Base-by-base conservation (phyloP, 139 green algal genomes). In the Chlamydomonas sphaeroides region DNA sequence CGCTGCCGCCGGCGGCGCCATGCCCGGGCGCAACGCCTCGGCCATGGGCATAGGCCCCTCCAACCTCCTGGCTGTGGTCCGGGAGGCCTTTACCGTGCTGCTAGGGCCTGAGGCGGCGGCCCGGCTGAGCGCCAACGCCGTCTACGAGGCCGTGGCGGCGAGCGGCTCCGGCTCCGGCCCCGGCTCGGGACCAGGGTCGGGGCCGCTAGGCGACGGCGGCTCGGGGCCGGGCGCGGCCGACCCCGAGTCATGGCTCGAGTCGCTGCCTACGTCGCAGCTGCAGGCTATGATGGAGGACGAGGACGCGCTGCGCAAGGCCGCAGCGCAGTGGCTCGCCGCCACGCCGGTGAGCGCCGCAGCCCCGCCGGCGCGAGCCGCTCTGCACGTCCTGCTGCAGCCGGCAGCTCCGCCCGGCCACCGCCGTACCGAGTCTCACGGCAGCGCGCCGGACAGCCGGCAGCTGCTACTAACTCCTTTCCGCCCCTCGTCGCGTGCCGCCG, bases 31-130 rank as follows among this genome's bases (percentile, higher is more conserved):
- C 39, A n/a, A n/a, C n/a, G n/a, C 21, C 57, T 38, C 15, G 59
- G 48, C 11, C 48, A 17, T 10, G 23, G 30, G 73, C 41, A 15
- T 80, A 23, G 25, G 18, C 23, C 68, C 79, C 17, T 3, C 53
- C 14, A 61, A 81, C 70, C 88, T 93, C 32, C 85, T 84, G 5
- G 39, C 78, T 5, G 89, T 92, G 17, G 88, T 93, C 26, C 59
- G 57, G 25, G 87, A 93, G 42, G 87, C 89, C 3, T 72, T 90
- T 2, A 41, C 2, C 5, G 42, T 73, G 8, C 57, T 85, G 39
- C 25, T 79, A 1, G 74, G 59, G 11, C 18, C 53, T 20, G 41
- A 48, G 14, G n/a, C 59, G 11, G 59, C 65, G 20, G n/a, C n/a
- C n/a, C n/a, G n/a, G n/a, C n/a, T n/a, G n/a, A n/a, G n/a, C n/a